Percentiles rank a stretch among this genome's conserved stretches.
Conservation (phyloP, 2,329 filamentous ascomycete genomes). For the Canariomyces notabilis region DNA sequence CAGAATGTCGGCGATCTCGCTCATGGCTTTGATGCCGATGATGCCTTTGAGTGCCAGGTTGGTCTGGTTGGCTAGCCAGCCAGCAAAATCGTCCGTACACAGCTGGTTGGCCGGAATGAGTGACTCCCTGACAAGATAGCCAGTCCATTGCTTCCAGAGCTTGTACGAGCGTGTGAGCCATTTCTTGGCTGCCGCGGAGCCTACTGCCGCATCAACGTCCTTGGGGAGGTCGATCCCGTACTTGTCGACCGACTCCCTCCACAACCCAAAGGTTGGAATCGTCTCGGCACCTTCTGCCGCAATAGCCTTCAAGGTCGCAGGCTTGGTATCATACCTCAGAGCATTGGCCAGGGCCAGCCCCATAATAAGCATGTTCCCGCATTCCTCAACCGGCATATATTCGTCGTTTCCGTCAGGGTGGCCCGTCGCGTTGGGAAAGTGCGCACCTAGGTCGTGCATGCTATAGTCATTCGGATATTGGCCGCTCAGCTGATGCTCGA, state of each 20-base stretch:
- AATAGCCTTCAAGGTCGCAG: constrained; percentile 40
- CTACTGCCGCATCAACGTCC: constrained; percentile 5
- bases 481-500: constrained; percentile 76
- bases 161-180: constrained; percentile 49
- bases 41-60: constrained; percentile 76
- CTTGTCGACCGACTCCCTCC: constrained; percentile 19
- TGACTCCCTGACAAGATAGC: constrained; percentile 65
- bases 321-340: constrained; percentile 56
- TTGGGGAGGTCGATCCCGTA: constrained; percentile 24
- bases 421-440: constrained; percentile 73
- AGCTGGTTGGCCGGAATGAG: constrained; percentile 64
- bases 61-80: constrained; percentile 64
- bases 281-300: constrained; percentile 2
- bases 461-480: constrained; percentile 80
- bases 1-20: constrained; percentile 56
- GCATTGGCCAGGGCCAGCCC: constrained; percentile 72
- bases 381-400: constrained; percentile 72
- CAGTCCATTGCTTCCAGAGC: constrained; percentile 65
- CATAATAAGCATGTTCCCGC: constrained; percentile 74
- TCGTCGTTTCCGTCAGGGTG: constrained; percentile 65
- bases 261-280: constrained; percentile 8
- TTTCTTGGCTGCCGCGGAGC: constrained; percentile 22
- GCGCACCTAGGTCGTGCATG: constrained; percentile 69
- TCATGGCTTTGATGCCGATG: constrained; percentile 73
- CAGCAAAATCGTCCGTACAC: constrained; percentile 70